Evolutionary conservation across 345 rosid genomes (phyloP).

Genomic region (Citrus cavaleriei): DNA sequence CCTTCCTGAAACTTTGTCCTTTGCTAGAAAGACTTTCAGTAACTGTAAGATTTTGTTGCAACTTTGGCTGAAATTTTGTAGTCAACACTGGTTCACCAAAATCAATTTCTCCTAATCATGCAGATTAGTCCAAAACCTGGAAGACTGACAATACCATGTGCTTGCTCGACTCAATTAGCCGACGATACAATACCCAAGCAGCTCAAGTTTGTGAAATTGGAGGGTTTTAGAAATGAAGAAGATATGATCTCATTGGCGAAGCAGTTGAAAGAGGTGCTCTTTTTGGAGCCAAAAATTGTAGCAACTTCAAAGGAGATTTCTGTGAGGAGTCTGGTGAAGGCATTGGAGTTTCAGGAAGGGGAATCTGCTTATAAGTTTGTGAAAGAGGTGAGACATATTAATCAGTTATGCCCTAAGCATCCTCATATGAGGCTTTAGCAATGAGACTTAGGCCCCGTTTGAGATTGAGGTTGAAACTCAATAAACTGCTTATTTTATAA

Average conservation of each 20-base stretch:
- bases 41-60: constrained; percentile 8
- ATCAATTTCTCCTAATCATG: background rate
- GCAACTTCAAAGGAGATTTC: constrained; percentile 5
- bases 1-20: constrained; percentile 12
- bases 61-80: background rate
- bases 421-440: background rate
- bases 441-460: too few relatives aligned
- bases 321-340: background rate
- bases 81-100: background rate
- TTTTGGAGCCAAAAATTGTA: constrained; percentile 12
- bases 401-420: background rate
- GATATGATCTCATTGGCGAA: constrained; percentile 25
- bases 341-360: background rate
- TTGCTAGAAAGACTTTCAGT: constrained; percentile 1
- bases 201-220: constrained; percentile 42
- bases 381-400: background rate
- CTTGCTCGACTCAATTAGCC: background rate
- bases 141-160: background rate
- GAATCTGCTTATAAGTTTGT: background rate
- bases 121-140: constrained; percentile 5
- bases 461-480: too few relatives aligned
- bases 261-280: constrained; percentile 21
- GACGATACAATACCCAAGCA: background rate
- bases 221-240: constrained; percentile 29
- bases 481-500: too few relatives aligned